Evolutionary conservation across 768 basidiomycete genomes (phyloP).

Genomic region (Boletellus emodensis): DNA sequence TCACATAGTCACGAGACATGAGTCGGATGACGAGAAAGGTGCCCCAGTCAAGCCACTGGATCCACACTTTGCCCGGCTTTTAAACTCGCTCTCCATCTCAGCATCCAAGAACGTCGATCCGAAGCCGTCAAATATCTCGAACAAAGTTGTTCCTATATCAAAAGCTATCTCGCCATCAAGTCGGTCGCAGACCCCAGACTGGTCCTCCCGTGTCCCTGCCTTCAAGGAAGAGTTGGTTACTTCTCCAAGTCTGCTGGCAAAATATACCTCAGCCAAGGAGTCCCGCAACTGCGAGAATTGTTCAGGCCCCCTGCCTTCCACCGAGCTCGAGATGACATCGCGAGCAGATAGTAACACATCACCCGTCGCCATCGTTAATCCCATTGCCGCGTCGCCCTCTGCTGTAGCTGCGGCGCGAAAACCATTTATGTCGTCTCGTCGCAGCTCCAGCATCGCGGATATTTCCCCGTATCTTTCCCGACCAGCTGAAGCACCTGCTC

Average conservation of each 20-base stretch:
- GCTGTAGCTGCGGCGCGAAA: conserved; percentile 19
- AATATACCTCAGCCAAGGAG: conserved; percentile 2
- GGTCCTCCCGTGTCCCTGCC: conserved; percentile 30
- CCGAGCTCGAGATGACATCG: neutral
- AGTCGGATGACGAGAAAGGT: conserved; percentile 32
- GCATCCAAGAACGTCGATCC: conserved; percentile 32
- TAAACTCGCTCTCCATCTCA: conserved; percentile 61
- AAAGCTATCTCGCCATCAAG: conserved; percentile 7
- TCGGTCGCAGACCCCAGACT: conserved; percentile 26
- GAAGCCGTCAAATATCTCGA: conserved; percentile 4
- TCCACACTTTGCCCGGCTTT: conserved; percentile 66
- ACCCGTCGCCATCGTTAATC: neutral
- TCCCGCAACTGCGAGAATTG: conserved; percentile 6
- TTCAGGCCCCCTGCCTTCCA: neutral
- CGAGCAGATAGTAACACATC: conserved; percentile 8
- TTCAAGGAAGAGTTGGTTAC: conserved; percentile 11
- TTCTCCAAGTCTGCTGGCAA: conserved; percentile 6
- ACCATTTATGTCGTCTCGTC: conserved; percentile 25
- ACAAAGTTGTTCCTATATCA: conserved; percentile 8
- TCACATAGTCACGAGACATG: conserved; percentile 22
- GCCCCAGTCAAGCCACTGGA: conserved; percentile 42
- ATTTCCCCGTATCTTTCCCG: conserved; percentile 67
- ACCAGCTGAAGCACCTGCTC: conserved; percentile 49
- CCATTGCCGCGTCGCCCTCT: conserved; percentile 10
- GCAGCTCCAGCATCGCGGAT: conserved; percentile 52